Conservation (phyloP, 106 monocot species). For the Dendrobium officinale region DNA sequence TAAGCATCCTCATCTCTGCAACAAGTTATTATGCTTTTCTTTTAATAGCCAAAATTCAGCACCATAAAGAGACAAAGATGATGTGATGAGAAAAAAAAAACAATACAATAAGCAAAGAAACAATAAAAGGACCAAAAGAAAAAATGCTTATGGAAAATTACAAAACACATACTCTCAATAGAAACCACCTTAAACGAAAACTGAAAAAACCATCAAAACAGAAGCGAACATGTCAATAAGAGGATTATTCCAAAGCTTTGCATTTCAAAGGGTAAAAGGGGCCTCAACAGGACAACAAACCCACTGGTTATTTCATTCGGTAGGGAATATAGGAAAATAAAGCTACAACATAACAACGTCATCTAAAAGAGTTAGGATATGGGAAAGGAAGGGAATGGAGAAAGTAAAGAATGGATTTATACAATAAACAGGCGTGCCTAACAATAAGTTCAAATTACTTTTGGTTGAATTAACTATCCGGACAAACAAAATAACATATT, state of each 20-base stretch:
- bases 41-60: too few species aligned
- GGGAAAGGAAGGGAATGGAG: neutral
- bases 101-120: neutral
- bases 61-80: too few species aligned
- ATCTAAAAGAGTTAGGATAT: neutral
- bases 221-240: neutral
- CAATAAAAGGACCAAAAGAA: neutral
- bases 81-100: too few species aligned
- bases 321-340: too few species aligned
- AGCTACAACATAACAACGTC: neutral
- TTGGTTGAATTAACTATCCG: too few species aligned
- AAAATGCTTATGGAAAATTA: neutral
- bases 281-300: neutral
- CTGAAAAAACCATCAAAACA: neutral
- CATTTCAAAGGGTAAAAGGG: neutral
- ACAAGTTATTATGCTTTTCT: too few species aligned
- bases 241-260: neutral
- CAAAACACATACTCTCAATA: neutral
- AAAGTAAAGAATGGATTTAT: neutral
- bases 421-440: neutral
- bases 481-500: too few species aligned
- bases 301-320: neutral
- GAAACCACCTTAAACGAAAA: neutral
- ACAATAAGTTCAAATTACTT: too few species aligned
- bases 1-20: too few species aligned